Conservation (phyloP, 2,329 filamentous ascomycete genomes). For the Sporothrix euskadiensis region DNA sequence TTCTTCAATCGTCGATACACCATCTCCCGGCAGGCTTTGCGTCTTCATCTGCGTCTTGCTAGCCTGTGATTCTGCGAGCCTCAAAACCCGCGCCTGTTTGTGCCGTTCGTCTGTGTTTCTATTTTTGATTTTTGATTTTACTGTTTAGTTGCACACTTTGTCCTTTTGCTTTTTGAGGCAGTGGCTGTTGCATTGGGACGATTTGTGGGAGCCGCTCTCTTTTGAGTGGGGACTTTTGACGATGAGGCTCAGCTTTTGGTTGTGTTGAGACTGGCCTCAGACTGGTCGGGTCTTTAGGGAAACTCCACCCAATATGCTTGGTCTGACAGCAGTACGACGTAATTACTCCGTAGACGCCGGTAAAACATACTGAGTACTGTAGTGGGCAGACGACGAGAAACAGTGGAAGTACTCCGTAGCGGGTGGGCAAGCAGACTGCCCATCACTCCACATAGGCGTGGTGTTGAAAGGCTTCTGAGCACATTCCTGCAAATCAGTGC, state of each 20-base stretch:
- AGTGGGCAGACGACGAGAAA: background rate
- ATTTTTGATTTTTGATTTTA: background rate
- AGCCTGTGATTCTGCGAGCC: background rate
- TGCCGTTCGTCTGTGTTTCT: background rate
- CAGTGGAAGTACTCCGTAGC: background rate
- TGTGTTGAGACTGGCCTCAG: background rate
- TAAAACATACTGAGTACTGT: no score
- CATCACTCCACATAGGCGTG: background rate
- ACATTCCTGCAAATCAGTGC: background rate
- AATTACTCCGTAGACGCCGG: no score
- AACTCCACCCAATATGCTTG: slow-evolving; percentile 7
- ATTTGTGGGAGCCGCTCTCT: background rate
- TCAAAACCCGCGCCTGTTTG: background rate
- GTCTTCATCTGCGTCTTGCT: background rate
- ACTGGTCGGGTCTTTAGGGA: no score
- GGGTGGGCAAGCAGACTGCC: background rate
- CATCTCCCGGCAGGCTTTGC: background rate
- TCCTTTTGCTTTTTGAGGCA: background rate
- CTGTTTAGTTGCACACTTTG: background rate
- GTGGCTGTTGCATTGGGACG: background rate
- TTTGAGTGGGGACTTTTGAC: background rate
- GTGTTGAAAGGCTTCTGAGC: background rate
- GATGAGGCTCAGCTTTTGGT: background rate
- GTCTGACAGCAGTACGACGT: slow-evolving; percentile 11
- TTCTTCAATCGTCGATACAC: background rate